Conservation (phyloP, 108 stramenopile species). For the Halocafeteria seosinensis region DNA sequence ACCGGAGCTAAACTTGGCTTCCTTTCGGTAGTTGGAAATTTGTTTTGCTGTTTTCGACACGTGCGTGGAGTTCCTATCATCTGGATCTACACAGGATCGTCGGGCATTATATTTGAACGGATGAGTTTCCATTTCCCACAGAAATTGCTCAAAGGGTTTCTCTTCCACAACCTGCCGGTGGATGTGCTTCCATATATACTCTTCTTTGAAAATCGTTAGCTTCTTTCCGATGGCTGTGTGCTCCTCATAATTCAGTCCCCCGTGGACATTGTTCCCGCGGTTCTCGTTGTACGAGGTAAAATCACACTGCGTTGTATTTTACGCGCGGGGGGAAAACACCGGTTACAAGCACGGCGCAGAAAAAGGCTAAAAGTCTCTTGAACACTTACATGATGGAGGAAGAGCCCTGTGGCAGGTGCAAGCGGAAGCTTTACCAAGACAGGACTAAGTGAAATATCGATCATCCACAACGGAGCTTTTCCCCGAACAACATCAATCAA, state of each 20-base stretch:
- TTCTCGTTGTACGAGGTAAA: not conserved
- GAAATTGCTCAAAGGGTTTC: not conserved
- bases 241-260: not conserved
- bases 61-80: too few relatives aligned
- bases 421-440: not conserved
- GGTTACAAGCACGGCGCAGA: too few relatives aligned
- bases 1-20: too few relatives aligned
- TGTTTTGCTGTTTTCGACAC: not conserved
- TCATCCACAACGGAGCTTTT: not conserved
- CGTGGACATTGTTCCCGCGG: not conserved
- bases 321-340: too few relatives aligned
- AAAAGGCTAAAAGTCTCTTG: too few relatives aligned
- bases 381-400: not conserved
- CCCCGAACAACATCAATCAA: constrained; percentile 53
- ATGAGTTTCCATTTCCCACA: not conserved
- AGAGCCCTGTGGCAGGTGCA: not conserved
- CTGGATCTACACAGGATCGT: too few relatives aligned
- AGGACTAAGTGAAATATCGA: not conserved
- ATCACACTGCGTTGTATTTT: too few relatives aligned
- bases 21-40: too few relatives aligned
- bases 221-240: not conserved
- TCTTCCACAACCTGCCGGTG: not conserved
- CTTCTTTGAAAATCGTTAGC: not conserved
- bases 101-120: not conserved
- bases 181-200: not conserved